Evolutionary conservation across 805 yeast species (phyloP).

Genomic region (Suhomyces canberraensis): DNA sequence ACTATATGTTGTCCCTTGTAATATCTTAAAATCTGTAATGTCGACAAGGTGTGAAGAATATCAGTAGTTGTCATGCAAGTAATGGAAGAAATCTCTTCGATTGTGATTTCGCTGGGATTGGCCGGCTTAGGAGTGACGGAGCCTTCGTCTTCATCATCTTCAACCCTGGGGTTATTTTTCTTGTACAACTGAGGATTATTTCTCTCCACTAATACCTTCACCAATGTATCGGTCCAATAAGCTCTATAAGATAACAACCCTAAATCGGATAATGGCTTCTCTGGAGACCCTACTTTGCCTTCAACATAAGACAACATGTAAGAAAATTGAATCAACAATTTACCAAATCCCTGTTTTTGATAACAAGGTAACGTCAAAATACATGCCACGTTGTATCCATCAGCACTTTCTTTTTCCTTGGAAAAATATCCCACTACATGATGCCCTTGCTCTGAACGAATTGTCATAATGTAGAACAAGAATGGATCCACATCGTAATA

Average conservation of each 20-base stretch:
- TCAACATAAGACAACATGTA: slow-evolving; percentile 88
- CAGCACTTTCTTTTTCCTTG: slow-evolving; percentile 95
- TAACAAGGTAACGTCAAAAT: slow-evolving; percentile 93
- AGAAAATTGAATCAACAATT: slow-evolving; percentile 86
- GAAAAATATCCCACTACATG: slow-evolving; percentile 96
- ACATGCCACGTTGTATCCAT: slow-evolving; percentile 94
- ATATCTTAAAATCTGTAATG: slow-evolving; percentile 83
- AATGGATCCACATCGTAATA: slow-evolving; percentile 99
- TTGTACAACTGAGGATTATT: slow-evolving; percentile 36
- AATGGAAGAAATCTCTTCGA: slow-evolving; percentile 82
- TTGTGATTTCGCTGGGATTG: slow-evolving; percentile 55
- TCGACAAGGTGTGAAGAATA: slow-evolving; percentile 87
- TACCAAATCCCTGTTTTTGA: slow-evolving; percentile 93
- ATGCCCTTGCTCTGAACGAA: slow-evolving; percentile 85
- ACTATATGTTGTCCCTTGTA: slow-evolving; percentile 93
- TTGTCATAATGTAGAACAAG: slow-evolving; percentile 92
- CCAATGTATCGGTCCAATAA: slow-evolving; percentile 90
- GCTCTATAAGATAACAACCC: slow-evolving; percentile 93
- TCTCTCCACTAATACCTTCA: slow-evolving; percentile 65
- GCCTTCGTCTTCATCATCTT: slow-evolving; percentile 13
- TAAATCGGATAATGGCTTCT: slow-evolving; percentile 92
- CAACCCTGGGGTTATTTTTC: slow-evolving; percentile 31
- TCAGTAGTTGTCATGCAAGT: slow-evolving; percentile 97
- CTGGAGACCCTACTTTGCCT: slow-evolving; percentile 92
- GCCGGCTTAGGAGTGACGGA: slow-evolving; percentile 18